These are phyloP conservation scores for Apiospora pterosperma DNA, from an alignment of 2,329 filamentous ascomycete genomes.

Conservation along the genomic window DNA sequence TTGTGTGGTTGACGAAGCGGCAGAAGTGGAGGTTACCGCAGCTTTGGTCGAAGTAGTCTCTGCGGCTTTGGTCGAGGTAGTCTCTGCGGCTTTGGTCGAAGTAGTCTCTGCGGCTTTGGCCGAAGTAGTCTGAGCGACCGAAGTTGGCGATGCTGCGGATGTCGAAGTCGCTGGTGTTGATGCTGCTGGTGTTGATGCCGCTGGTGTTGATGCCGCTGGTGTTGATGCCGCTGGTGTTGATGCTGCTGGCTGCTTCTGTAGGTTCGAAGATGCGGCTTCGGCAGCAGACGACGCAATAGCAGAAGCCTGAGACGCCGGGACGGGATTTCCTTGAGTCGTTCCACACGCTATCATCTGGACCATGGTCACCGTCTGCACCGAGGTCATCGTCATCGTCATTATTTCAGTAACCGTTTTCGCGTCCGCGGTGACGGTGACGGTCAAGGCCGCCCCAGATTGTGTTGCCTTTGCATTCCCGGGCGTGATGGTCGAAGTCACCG, in stretches of 20 bases:
- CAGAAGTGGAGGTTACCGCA: neutral
- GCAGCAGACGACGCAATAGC: slow-evolving; percentile 23
- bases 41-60: neutral
- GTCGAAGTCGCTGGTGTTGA: neutral
- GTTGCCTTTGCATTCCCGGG: neutral
- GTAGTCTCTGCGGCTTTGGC: neutral
- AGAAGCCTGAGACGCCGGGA: slow-evolving; percentile 19
- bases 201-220: slow-evolving; percentile 2
- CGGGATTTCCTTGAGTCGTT: slow-evolving; percentile 14
- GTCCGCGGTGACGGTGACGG: slow-evolving; percentile 4
- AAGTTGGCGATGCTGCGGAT: neutral
- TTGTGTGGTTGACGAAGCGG: neutral
- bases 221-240: slow-evolving; percentile 7
- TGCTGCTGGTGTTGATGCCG: neutral
- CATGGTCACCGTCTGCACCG: slow-evolving; percentile 22
- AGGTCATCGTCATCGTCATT: slow-evolving; percentile 16
- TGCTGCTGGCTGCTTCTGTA: slow-evolving; percentile 9
- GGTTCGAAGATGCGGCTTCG: slow-evolving; percentile 15
- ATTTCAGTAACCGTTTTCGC: slow-evolving; percentile 1
- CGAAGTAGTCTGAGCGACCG: neutral
- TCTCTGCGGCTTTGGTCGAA: neutral
- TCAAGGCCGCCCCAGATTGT: neutral
- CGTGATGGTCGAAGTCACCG: slow-evolving; percentile 1
- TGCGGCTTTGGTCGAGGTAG: neutral
- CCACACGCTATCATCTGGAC: slow-evolving; percentile 27